phyloP scores from a whole-genome alignment of 1,139 yeast species.

The Taiozyma sp. region DNA sequence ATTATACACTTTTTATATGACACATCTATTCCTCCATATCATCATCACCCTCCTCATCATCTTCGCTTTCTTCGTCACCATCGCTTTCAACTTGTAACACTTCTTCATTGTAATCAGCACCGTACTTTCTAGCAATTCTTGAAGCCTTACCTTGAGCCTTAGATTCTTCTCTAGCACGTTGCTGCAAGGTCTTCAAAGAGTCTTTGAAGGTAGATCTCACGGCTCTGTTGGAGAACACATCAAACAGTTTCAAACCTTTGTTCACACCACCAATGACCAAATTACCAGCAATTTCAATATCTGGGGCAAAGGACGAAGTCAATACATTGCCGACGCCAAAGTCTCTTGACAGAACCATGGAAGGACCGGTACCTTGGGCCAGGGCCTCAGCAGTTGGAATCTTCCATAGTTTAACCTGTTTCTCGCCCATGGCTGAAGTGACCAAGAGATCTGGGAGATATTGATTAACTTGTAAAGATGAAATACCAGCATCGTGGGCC shows the following conservation, averaged over 20 bases:
- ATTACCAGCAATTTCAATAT: conserved; percentile 80
- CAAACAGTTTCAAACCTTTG: conserved; percentile 89
- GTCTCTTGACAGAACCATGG: conserved; percentile 88
- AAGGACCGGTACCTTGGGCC: conserved; percentile 56
- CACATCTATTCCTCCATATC: conserved; percentile 12
- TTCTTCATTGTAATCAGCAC: conserved; percentile 43
- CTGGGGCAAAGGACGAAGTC: conserved; percentile 80
- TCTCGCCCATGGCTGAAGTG: conserved; percentile 92
- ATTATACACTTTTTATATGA: background rate
- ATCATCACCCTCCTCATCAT: conserved; percentile 29
- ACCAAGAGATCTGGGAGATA: conserved; percentile 71
- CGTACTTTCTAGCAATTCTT: conserved; percentile 66
- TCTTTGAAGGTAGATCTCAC: conserved; percentile 67
- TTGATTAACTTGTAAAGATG: conserved; percentile 69
- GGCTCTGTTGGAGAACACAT: conserved; percentile 74
- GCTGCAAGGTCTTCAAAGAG: conserved; percentile 51
- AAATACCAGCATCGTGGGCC: conserved; percentile 94
- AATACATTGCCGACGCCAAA: conserved; percentile 94
- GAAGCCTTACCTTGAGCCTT: conserved; percentile 52
- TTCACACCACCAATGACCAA: conserved; percentile 85
- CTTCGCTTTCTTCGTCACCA: conserved; percentile 55
- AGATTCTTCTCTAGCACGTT: conserved; percentile 55
- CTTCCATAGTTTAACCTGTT: conserved; percentile 85
- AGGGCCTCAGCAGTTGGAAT: conserved; percentile 37
- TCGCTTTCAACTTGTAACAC: conserved; percentile 58